Conservation (phyloP, 495 filamentous ascomycete genomes). For the Xeromyces bisporus region DNA sequence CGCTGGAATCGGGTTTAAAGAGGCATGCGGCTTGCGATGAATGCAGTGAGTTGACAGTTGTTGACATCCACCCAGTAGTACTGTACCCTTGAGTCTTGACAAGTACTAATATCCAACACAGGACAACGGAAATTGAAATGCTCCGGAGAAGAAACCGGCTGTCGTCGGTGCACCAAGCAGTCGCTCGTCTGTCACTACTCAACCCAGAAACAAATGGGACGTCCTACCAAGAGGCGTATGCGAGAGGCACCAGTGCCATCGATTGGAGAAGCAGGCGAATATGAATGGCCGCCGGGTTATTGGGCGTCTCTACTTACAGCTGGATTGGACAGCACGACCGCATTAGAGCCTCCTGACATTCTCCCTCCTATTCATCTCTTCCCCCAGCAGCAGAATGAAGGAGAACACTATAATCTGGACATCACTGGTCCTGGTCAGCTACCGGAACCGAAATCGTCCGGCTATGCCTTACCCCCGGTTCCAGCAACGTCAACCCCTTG, state of each 20-base stretch:
- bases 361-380: constrained; percentile 14
- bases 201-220: constrained; percentile 31
- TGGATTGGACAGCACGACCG: not conserved
- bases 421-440: too few relatives aligned
- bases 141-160: constrained; percentile 27
- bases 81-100: too few relatives aligned
- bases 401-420: too few relatives aligned
- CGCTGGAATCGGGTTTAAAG: too few relatives aligned
- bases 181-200: constrained; percentile 28
- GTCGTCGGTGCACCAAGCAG: constrained; percentile 26
- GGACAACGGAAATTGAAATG: constrained; percentile 34
- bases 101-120: too few relatives aligned
- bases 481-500: constrained; percentile 20
- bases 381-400: constrained; percentile 3
- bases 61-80: too few relatives aligned
- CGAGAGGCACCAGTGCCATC: constrained; percentile 12
- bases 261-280: constrained; percentile 4
- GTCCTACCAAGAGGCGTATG: constrained; percentile 27
- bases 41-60: constrained; percentile 3
- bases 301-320: not conserved
- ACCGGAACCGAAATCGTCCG: constrained; percentile 8
- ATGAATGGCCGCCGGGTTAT: too few relatives aligned
- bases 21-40: constrained; percentile 8
- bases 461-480: constrained; percentile 13
- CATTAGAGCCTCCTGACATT: constrained; percentile 10